These are phyloP conservation scores for Epipyxis sp. DNA, from an alignment of 108 stramenopile species.

Conservation along the genomic window DNA sequence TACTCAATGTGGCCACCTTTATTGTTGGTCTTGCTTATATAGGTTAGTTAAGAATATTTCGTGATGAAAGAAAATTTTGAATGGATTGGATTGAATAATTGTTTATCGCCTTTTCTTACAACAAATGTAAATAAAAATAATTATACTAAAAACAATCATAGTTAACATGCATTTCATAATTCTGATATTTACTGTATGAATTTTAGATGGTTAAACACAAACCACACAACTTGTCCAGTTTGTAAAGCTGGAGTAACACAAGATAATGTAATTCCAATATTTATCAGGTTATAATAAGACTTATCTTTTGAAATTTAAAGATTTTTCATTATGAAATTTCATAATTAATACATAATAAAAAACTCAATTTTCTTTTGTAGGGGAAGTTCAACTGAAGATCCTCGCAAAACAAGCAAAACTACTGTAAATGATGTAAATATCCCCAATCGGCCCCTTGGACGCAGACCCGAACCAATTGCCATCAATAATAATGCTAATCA, in stretches of 20 bases:
- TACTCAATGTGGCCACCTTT: conserved; percentile 79
- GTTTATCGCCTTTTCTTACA: too few species aligned
- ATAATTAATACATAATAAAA: too few species aligned
- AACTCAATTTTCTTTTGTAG: too few species aligned
- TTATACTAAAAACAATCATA: neutral
- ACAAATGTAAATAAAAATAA: too few species aligned
- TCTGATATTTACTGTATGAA: too few species aligned
- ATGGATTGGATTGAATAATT: too few species aligned
- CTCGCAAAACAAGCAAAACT: neutral
- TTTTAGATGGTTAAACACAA: conserved; percentile 52
- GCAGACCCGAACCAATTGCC: neutral
- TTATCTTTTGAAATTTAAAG: conserved; percentile 5
- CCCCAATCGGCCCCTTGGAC: conserved; percentile 36
- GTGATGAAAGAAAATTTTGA: too few species aligned
- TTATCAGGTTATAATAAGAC: too few species aligned
- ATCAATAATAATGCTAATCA: neutral
- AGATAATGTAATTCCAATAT: conserved; percentile 53
- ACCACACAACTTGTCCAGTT: conserved; percentile 53
- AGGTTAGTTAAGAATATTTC: too few species aligned
- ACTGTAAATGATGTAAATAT: neutral
- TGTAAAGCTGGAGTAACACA: conserved; percentile 57
- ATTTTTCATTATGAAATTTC: too few species aligned
- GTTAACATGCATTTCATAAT: neutral
- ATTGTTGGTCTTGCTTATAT: conserved; percentile 83
- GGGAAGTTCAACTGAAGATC: neutral